Evolutionary conservation across 371 early-diverging fungal species (phyloP), one percentile per base, ranked within the genome.

Genomic region (Parasitella parasitica): DNA sequence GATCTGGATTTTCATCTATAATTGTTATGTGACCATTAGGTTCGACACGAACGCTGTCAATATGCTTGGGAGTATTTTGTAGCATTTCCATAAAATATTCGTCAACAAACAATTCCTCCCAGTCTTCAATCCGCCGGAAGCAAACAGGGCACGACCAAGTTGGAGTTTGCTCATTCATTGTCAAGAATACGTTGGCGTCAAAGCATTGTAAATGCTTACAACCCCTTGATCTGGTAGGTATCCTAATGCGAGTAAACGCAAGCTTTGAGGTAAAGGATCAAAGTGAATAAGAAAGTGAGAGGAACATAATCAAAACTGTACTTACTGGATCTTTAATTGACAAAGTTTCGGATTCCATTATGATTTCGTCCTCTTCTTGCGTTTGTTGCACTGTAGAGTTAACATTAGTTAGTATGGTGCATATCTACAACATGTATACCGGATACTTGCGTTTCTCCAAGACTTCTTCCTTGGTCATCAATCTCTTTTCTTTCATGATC

Each of bases 161-260:
- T 0, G 89, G 88, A 4, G 83, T 81, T 39, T 84, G 87, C 55
- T 85, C 87, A 46, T 90, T 91, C 78, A 93, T 83, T 26, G 81
- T 70, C 32, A 91, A 70, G 56, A 85, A 92, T 0, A 84, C 83
- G 9, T 63, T 69, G 6, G 82, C 85, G 57, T 93, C 93, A 67
- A 90, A 93, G 63, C 93, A 93, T 64, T 92, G 90, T 12, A 88
- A 48, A 69, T 92, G 93, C 18, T 80, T 67, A 62, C 93, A 92
- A 8, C 66, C 59, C 1, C 57, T 66, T 0, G 89, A 81, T 49
- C 90, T 83, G n/a, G 79, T 77, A 0, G 93, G 93, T 13, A 76
- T 66, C 0, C 53, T 64, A 28, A 92, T 90, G 5, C 91, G 86
- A 3, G 77, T 77, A 52, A 86, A 84, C 1, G 84, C 84, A 43